Percentiles rank a stretch among this genome's conserved stretches.
Conservation (phyloP, 768 basidiomycete genomes). For the Panus rudis region DNA sequence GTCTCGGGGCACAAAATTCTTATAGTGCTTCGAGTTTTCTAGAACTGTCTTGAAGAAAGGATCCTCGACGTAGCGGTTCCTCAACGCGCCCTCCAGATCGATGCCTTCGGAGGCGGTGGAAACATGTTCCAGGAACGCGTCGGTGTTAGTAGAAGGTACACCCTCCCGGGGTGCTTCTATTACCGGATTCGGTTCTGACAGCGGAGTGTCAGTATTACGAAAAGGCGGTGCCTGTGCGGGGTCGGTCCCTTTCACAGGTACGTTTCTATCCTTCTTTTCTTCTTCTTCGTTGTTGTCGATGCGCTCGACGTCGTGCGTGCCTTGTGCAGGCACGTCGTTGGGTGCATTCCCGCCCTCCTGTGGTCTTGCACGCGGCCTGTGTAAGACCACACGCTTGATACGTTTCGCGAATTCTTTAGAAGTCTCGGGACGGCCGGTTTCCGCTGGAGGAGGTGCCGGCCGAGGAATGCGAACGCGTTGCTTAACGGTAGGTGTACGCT, state of each 20-base stretch:
- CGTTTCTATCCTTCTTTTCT: no score
- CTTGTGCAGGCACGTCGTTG: no score
- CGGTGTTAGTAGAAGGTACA: background rate
- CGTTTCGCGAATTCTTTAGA: slow-evolving; percentile 6
- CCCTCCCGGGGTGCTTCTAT: background rate
- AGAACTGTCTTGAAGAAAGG: slow-evolving; percentile 24
- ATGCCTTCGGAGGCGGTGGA: background rate
- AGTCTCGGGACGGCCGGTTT: slow-evolving; percentile 9
- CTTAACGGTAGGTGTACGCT: no score
- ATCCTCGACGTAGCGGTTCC: slow-evolving; percentile 22
- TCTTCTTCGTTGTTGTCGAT: no score
- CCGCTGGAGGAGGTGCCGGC: slow-evolving; percentile 4
- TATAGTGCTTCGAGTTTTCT: slow-evolving; percentile 13
- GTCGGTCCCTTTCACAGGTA: no score
- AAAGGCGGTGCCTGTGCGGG: no score
- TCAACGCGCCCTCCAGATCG: slow-evolving; percentile 10
- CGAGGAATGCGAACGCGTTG: no score
- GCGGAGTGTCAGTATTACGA: no score
- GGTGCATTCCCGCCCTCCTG: slow-evolving; percentile 4
- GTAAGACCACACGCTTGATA: slow-evolving; percentile 3
- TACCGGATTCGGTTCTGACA: no score
- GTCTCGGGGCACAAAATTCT: slow-evolving; percentile 20
- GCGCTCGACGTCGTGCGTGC: no score
- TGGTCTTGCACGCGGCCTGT: background rate
- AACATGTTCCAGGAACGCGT: background rate